Evolutionary conservation across 1,284 basidiomycete species (phyloP), one percentile per base, ranked within the genome.

Genomic region (Heliocybe sulcata): DNA sequence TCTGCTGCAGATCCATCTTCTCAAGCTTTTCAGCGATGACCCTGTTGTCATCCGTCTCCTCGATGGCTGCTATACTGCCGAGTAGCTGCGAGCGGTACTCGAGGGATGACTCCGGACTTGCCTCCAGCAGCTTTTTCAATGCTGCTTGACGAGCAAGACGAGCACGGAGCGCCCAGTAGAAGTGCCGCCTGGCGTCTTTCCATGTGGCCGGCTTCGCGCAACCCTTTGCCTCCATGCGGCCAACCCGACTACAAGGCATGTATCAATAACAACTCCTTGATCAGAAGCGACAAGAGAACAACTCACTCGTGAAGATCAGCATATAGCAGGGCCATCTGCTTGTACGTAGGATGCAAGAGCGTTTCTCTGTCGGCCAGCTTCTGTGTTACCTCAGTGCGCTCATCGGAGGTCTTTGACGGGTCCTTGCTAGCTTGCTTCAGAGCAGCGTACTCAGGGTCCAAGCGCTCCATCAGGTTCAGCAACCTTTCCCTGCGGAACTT

Each of bases 151-250:
- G 82, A 22, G 88, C 87, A 27, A 90, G 71, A 54, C 87, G 85
- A 19, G 87, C 86, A 50, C 94, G 88, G 51, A 95, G 79, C 54
- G 92, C 87, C 94, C 93, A 96, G 79, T 98, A 99, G 82, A 99
- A 98, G 70, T 89, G 84, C 59, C 92, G 81, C 59, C 96, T 87
- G 50, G 94, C 86, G 59, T 93, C 82, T 69, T 89, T 88, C 94
- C 95, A 97, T 56, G 86, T 82, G 56, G 82, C 83, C 29, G 83
- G 79, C 65, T 82, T 90, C 47, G 89, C 94, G 67, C 90, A 97
- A 19, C 94, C 95, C 74, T 98, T 98, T 26, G 95, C 95, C 73
- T 97, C 92, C 96, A 99, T 98, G 58, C 96, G 92, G 57, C 94
- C 95, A 47, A 87, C 82, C 55, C 94, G 91, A 73, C 95, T 96